A percentile compares a stretch with the other conserved stretches of the same genome.
Evolutionary conservation across 2,329 filamentous ascomycete species (phyloP).

Genomic region (Dendryphion nanum): DNA sequence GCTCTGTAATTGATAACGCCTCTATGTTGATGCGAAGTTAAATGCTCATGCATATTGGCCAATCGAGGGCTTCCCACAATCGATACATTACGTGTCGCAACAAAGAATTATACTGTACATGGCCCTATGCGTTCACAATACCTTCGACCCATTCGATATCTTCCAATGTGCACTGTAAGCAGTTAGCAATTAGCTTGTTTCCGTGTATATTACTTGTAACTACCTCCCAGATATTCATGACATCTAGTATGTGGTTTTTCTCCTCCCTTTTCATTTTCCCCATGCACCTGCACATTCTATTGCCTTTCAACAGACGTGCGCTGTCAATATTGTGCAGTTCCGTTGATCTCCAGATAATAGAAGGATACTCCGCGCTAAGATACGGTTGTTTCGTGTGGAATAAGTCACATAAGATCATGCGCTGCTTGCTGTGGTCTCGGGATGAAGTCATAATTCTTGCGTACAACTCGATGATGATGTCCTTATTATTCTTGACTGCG

Average conservation of each 20-base stretch:
- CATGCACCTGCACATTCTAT: constrained; percentile 49
- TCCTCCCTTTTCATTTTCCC: constrained; percentile 48
- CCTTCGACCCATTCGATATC: constrained; percentile 53
- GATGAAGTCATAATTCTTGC: constrained; percentile 59
- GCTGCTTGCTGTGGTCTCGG: constrained; percentile 56
- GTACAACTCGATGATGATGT: constrained; percentile 60
- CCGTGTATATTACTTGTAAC: constrained; percentile 13
- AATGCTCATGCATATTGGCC: too few relatives aligned
- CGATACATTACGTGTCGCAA: too few relatives aligned
- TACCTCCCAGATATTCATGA: constrained; percentile 53
- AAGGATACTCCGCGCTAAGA: constrained; percentile 45
- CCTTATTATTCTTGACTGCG: constrained; percentile 49
- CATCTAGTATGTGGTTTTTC: constrained; percentile 43
- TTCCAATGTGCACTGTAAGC: constrained; percentile 41
- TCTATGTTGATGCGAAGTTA: too few relatives aligned
- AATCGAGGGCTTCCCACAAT: too few relatives aligned
- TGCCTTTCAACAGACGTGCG: constrained; percentile 42
- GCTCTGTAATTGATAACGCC: too few relatives aligned
- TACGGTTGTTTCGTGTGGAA: constrained; percentile 60
- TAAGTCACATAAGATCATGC: constrained; percentile 64
- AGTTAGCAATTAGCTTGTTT: not conserved
- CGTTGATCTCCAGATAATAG: constrained; percentile 45
- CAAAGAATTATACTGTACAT: too few relatives aligned
- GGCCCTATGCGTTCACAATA: constrained; percentile 37
- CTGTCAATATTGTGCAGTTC: constrained; percentile 49